Evolutionary conservation across 2,329 filamentous ascomycete species (phyloP).

Genomic region (Periconia macrospinosa): DNA sequence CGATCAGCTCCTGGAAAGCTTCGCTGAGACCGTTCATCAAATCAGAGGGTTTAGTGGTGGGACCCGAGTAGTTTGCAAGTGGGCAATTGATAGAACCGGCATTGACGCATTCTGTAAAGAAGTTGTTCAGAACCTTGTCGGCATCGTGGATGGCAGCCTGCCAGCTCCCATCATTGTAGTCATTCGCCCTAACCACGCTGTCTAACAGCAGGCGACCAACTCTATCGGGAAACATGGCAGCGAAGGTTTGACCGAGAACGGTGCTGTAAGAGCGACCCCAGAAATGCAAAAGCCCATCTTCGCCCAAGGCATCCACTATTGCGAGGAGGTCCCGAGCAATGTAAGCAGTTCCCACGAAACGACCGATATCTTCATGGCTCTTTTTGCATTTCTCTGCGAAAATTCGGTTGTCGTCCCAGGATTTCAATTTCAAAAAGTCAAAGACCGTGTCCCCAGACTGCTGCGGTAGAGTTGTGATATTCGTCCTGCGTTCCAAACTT

Average conservation of each 20-base stretch:
- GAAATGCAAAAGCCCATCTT: constrained; percentile 39
- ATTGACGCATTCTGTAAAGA: constrained; percentile 56
- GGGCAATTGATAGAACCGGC: constrained; percentile 41
- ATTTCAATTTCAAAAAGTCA: constrained; percentile 7
- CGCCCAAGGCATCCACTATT: constrained; percentile 20
- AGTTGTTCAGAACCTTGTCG: constrained; percentile 39
- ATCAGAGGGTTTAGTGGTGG: constrained; percentile 12
- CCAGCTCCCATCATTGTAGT: constrained; percentile 8
- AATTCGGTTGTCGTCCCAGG: constrained; percentile 13
- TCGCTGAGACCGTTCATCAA: constrained; percentile 9
- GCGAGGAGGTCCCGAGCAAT: constrained; percentile 33
- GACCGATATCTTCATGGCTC: constrained; percentile 4
- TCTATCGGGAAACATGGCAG: constrained; percentile 45
- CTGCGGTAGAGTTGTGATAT: constrained; percentile 12
- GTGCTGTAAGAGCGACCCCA: constrained; percentile 50
- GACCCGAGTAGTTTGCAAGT: constrained; percentile 12
- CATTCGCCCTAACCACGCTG: constrained; percentile 40
- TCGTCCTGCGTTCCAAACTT: constrained; percentile 3
- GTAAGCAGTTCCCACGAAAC: constrained; percentile 20
- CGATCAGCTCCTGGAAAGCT: constrained; percentile 12
- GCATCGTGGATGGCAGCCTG: constrained; percentile 1
- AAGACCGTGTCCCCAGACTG: constrained; percentile 9
- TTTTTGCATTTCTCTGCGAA: constrained; percentile 12
- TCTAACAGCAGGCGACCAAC: constrained; percentile 44
- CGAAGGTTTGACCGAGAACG: constrained; percentile 48